Base-by-base conservation (phyloP, 371 early-diverging fungal genomes). In the Actinomucor elegans region DNA sequence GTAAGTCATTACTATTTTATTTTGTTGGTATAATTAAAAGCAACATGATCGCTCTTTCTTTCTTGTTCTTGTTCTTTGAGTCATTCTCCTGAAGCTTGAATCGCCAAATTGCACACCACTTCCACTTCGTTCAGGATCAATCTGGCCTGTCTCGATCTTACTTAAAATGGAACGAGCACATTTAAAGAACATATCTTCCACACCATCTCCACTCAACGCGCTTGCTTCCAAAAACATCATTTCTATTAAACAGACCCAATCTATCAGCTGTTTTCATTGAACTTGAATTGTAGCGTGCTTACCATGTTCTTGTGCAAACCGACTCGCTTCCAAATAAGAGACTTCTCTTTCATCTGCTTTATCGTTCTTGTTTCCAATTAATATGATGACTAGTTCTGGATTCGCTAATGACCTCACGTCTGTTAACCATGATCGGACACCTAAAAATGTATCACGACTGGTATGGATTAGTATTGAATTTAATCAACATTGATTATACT, bases 281-380 rank as follows among this genome's bases (percentile, higher is more conserved):
- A n/a, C n/a, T n/a, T n/a, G n/a, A n/a, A n/a, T n/a, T n/a, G n/a
- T n/a, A n/a, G n/a, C n/a, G n/a, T n/a, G n/a, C 33, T 62, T 74
- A 73, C 82, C 83, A 49, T 90, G 78, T 44, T 81, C 77, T 34
- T 83, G 81, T 24, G 91, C 88, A 65, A 87, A 89, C 12, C 77
- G 77, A 61, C 80, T 80, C 24, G 83, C 91, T 64, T 86, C 87
- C 41, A 86, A 68, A 51, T 73, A 77, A 4, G 83, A 68, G 0
- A 91, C 86, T 63, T 81, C 78, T 8, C 86, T 72, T 50, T 83
- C 78, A 26, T 80, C 80, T 12, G 50, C 52, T 34, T 80, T 69
- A 61, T 89, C 89, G 28, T 67, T 72, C 48, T 90, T 90, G 58
- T 89, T 88, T 0, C 90, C 89, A n/a, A 90, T 84, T 38, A 89